A percentile compares a stretch with the other conserved stretches of the same genome.
These are phyloP conservation scores for Elymus sibiricus DNA, from an alignment of 176 grass and related monocot species.

Conservation along the genomic window DNA sequence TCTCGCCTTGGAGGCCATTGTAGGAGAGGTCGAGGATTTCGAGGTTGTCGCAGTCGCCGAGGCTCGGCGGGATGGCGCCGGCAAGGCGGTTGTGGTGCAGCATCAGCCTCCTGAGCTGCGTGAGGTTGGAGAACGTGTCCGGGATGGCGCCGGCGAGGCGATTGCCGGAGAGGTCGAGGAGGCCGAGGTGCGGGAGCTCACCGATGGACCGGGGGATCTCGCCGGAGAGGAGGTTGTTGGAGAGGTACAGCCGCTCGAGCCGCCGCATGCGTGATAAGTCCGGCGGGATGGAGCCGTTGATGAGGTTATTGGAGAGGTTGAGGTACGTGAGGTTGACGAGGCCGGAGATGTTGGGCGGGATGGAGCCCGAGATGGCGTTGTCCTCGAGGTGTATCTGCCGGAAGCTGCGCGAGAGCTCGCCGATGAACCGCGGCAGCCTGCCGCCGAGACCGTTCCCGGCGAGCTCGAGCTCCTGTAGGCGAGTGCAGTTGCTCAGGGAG, in stretches of 20 bases:
- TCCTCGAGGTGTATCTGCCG: conserved; percentile 74
- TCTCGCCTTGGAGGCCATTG: conserved; percentile 50
- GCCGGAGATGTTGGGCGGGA: conserved; percentile 62
- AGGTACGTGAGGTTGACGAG: conserved; percentile 79
- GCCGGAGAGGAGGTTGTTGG: conserved; percentile 69
- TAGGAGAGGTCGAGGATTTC: conserved; percentile 69
- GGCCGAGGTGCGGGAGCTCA: conserved; percentile 51
- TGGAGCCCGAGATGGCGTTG: conserved; percentile 74
- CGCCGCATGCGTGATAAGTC: conserved; percentile 53
- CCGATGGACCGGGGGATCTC: conserved; percentile 66
- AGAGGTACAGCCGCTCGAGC: conserved; percentile 74
- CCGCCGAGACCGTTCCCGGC: conserved; percentile 67
- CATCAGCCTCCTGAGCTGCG: conserved; percentile 47
- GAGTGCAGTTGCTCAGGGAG: conserved; percentile 66
- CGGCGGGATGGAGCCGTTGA: conserved; percentile 76
- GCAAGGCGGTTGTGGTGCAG: conserved; percentile 32
- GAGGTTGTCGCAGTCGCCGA: conserved; percentile 25
- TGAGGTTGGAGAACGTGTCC: conserved; percentile 41
- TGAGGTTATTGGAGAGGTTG: conserved; percentile 47
- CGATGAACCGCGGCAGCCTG: conserved; percentile 44
- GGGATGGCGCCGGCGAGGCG: conserved; percentile 37
- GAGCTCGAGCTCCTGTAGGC: conserved; percentile 65
- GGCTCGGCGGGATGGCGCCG: conserved; percentile 26
- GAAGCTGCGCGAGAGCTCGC: conserved; percentile 43
- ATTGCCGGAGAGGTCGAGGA: conserved; percentile 73